These are phyloP conservation scores for Debaryomyces sp. DNA, from an alignment of 1,139 yeast species.

Conservation along the genomic window DNA sequence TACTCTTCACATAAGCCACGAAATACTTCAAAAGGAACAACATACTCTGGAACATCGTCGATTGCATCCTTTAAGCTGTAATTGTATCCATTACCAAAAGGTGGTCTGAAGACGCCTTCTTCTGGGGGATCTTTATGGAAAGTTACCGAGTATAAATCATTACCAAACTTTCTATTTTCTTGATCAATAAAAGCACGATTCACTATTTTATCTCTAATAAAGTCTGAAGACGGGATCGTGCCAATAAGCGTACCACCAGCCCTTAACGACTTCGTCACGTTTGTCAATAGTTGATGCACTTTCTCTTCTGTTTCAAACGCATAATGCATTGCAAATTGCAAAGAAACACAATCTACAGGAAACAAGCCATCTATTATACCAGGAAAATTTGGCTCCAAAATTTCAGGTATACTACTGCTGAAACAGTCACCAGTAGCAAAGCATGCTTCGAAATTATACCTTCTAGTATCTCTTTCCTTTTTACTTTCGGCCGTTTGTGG, in stretches of 20 bases:
- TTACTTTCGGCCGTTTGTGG: constrained; percentile 22
- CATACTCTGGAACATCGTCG: constrained; percentile 94
- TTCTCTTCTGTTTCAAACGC: constrained; percentile 87
- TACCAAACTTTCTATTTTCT: constrained; percentile 76
- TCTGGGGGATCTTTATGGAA: constrained; percentile 76
- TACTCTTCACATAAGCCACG: constrained; percentile 83
- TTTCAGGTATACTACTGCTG: constrained; percentile 64
- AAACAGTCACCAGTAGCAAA: constrained; percentile 94
- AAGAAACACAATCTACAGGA: constrained; percentile 86
- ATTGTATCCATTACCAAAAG: constrained; percentile 82
- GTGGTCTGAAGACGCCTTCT: constrained; percentile 70
- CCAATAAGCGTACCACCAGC: constrained; percentile 90
- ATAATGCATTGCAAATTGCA: constrained; percentile 92
- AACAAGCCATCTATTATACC: constrained; percentile 60
- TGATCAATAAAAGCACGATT: constrained; percentile 41
- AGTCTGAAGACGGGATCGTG: constrained; percentile 91
- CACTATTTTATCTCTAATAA: constrained; percentile 65
- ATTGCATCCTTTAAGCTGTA: constrained; percentile 91
- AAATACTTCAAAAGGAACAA: constrained; percentile 92
- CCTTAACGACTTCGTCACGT: constrained; percentile 73
- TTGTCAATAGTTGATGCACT: constrained; percentile 70
- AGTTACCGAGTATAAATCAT: constrained; percentile 75
- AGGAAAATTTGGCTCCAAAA: constrained; percentile 64
- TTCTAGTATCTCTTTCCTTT: constrained; percentile 46
- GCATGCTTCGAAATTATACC: constrained; percentile 68